Evolutionary conservation across 2,329 filamentous ascomycete species (phyloP).

Genomic region (Penicillium oxalicum): DNA sequence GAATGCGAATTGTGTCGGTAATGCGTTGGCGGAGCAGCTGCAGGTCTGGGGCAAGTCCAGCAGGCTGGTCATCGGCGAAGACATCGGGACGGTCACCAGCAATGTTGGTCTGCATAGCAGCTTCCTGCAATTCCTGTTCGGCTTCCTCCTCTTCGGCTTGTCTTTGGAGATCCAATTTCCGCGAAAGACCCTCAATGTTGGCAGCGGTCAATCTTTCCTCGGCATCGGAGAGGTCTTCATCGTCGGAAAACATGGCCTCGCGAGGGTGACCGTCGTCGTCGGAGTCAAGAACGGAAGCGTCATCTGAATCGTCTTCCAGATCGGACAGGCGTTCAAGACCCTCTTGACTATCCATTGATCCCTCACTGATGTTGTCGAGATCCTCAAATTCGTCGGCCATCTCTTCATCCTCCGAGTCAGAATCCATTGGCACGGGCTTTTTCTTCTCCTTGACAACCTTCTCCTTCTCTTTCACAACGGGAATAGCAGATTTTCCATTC

Average conservation of each 20-base stretch:
- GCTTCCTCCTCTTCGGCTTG: constrained; percentile 76
- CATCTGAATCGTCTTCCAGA: constrained; percentile 48
- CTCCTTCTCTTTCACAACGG: constrained; percentile 23
- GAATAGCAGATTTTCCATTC: constrained; percentile 23
- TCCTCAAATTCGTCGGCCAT: constrained; percentile 45
- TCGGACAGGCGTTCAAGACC: constrained; percentile 40
- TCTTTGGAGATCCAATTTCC: constrained; percentile 71
- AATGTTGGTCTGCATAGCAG: constrained; percentile 89
- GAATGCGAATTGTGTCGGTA: constrained; percentile 84
- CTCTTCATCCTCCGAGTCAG: constrained; percentile 33
- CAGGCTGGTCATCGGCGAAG: constrained; percentile 49
- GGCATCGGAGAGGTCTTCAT: constrained; percentile 80
- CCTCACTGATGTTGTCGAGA: constrained; percentile 37
- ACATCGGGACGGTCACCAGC: constrained; percentile 66
- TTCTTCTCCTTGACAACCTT: constrained; percentile 17
- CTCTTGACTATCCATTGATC: constrained; percentile 46
- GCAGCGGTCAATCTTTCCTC: constrained; percentile 90
- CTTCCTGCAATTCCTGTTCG: constrained; percentile 77
- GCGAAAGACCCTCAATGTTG: constrained; percentile 88
- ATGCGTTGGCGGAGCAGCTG: constrained; percentile 83
- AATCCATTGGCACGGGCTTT: constrained; percentile 21
- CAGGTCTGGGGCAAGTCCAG: constrained; percentile 75
- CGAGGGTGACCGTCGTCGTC: constrained; percentile 55
- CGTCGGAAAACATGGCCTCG: constrained; percentile 85
- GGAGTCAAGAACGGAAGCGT: constrained; percentile 63